Percentiles rank a stretch among this genome's conserved stretches.
Evolutionary conservation across 1,139 yeast genomes (phyloP).

Genomic region (Suhomyces guaymorum): DNA sequence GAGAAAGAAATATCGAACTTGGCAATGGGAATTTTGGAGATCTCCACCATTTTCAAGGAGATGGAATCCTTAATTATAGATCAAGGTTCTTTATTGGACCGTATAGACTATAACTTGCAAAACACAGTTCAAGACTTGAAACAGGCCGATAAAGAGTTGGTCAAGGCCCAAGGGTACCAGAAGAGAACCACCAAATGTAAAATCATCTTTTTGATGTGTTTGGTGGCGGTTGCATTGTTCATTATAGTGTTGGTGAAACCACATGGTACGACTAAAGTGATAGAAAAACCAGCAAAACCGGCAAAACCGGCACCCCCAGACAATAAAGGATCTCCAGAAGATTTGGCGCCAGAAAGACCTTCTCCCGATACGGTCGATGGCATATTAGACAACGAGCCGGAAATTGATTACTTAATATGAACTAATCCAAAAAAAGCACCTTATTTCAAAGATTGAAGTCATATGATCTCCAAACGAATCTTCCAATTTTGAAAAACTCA

Average conservation of each 20-base stretch:
- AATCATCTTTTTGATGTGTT: conserved; percentile 67
- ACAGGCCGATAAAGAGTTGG: conserved; percentile 74
- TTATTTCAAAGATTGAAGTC: too few relatives aligned
- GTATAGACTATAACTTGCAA: conserved; percentile 88
- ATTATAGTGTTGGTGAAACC: conserved; percentile 76
- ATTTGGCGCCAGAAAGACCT: not conserved
- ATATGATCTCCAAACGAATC: too few relatives aligned
- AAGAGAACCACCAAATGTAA: conserved; percentile 90
- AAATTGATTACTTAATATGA: too few relatives aligned
- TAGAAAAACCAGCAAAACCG: conserved; percentile 25
- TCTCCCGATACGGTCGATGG: too few relatives aligned
- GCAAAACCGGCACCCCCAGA: conserved; percentile 8
- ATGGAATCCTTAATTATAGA: conserved; percentile 90
- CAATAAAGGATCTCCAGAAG: conserved; percentile 3
- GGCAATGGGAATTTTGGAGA: conserved; percentile 92
- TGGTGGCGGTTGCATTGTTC: conserved; percentile 71
- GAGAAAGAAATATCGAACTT: conserved; percentile 87
- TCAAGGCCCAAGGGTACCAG: conserved; percentile 78
- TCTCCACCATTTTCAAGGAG: conserved; percentile 89
- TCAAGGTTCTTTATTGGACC: conserved; percentile 89
- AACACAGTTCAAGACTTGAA: conserved; percentile 75
- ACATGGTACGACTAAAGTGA: conserved; percentile 25
- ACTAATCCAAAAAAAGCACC: too few relatives aligned
- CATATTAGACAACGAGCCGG: too few relatives aligned
- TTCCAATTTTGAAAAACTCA: too few relatives aligned